These are phyloP conservation scores for Quercus gilva DNA, from an alignment of 306 rosid genomes.

Conservation along the genomic window DNA sequence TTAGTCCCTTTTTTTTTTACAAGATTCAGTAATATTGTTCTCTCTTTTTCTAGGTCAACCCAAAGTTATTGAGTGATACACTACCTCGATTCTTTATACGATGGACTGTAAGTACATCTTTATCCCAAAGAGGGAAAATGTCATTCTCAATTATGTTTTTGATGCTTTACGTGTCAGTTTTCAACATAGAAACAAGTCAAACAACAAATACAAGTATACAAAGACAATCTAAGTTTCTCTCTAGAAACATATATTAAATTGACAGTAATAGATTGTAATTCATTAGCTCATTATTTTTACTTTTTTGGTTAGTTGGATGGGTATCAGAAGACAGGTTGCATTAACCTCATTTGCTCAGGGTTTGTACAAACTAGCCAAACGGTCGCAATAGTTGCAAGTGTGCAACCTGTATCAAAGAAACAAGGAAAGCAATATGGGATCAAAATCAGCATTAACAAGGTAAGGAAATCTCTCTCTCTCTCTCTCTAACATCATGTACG, in stretches of 20 bases:
- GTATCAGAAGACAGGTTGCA: constrained; percentile 59
- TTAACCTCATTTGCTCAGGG: constrained; percentile 64
- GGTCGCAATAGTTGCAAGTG: constrained; percentile 37
- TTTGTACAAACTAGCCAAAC: constrained; percentile 48
- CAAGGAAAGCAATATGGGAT: constrained; percentile 28
- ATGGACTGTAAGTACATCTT: constrained; percentile 61
- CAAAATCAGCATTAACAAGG: constrained; percentile 41
- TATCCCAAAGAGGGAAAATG: neutral
- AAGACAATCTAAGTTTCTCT: neutral
- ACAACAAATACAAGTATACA: too few relatives aligned
- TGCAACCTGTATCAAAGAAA: constrained; percentile 27
- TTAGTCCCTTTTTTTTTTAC: too few relatives aligned
- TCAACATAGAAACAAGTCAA: too few relatives aligned
- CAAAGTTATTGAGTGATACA: constrained; percentile 48
- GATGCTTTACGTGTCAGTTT: too few relatives aligned
- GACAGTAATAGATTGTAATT: neutral
- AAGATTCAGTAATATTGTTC: too few relatives aligned
- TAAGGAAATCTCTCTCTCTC: constrained; percentile 8
- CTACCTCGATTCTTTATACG: constrained; percentile 31
- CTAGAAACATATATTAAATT: neutral
- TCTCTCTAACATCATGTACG: too few relatives aligned
- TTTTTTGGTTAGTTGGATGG: constrained; percentile 39
- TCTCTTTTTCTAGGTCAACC: constrained; percentile 47
- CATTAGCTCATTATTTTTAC: neutral
- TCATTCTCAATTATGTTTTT: too few relatives aligned